phyloP scores from a whole-genome alignment of 2,329 filamentous ascomycete genomes.

The Grosmannia clavigera region DNA sequence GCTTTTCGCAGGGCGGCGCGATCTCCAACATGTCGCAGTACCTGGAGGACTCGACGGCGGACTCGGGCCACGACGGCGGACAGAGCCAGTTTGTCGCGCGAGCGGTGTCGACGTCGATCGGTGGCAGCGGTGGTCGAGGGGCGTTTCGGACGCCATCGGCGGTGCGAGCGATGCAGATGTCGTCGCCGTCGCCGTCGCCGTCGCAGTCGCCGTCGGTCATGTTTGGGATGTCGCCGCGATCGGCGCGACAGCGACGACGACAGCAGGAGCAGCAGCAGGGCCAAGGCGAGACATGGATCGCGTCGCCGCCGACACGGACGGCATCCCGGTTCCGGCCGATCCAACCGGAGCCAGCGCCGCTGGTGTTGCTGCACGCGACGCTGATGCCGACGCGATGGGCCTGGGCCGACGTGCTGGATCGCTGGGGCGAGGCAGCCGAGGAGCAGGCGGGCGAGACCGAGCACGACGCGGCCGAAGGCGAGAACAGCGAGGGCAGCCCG shows the following conservation, averaged over 20 bases:
- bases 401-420: constrained; percentile 45
- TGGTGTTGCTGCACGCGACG: constrained; percentile 69
- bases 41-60: constrained; percentile 29
- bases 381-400: constrained; percentile 57
- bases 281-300: background rate
- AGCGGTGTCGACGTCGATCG: constrained; percentile 29
- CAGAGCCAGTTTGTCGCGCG: constrained; percentile 23
- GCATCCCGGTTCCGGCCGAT: constrained; percentile 41
- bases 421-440: constrained; percentile 18
- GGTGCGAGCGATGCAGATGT: constrained; percentile 60
- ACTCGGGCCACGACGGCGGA: constrained; percentile 17
- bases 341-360: constrained; percentile 40
- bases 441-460: constrained; percentile 4
- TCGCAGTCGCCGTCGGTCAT: constrained; percentile 39
- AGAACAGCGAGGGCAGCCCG: constrained; percentile 23
- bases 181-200: constrained; percentile 40
- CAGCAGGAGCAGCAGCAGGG: background rate
- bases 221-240: constrained; percentile 38
- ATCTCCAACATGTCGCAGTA: constrained; percentile 46
- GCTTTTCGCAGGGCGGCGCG: constrained; percentile 14
- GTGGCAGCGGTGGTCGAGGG: constrained; percentile 36
- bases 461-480: constrained; percentile 6
- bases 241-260: constrained; percentile 27
- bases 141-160: constrained; percentile 59
- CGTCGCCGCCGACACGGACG: constrained; percentile 20